Conservation (phyloP, 805 yeast genomes). For the Schwanniomyces polymorphus region DNA sequence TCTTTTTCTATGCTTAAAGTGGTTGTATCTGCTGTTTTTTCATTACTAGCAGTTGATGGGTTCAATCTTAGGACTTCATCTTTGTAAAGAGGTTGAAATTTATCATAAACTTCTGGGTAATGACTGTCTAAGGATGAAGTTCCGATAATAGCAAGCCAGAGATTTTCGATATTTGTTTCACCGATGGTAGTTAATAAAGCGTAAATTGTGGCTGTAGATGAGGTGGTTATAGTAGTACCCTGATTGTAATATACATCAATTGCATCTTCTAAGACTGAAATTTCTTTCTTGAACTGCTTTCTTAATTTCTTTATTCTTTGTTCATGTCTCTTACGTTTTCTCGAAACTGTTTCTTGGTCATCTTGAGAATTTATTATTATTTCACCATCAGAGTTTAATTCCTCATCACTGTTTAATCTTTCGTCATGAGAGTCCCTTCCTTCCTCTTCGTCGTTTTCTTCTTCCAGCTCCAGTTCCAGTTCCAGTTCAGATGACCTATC, state of each 20-base stretch:
- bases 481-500: constrained; percentile 30
- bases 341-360: constrained; percentile 19
- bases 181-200: constrained; percentile 79
- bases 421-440: constrained; percentile 14
- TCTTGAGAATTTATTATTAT: constrained; percentile 20
- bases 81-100: constrained; percentile 67
- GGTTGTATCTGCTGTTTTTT: constrained; percentile 40
- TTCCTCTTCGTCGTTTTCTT: constrained; percentile 20
- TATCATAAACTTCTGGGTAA: constrained; percentile 73
- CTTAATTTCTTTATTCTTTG: constrained; percentile 26
- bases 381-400: constrained; percentile 15
- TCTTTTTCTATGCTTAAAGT: constrained; percentile 73
- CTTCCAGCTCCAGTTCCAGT: constrained; percentile 15
- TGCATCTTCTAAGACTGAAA: constrained; percentile 48
- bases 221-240: constrained; percentile 76
- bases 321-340: constrained; percentile 32
- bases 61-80: constrained; percentile 80
- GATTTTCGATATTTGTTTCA: constrained; percentile 63
- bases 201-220: constrained; percentile 78
- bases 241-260: constrained; percentile 78
- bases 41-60: constrained; percentile 31
- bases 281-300: constrained; percentile 38
- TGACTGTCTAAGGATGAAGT: constrained; percentile 75
- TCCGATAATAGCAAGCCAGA: constrained; percentile 91
- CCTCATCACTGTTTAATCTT: constrained; percentile 18